phyloP scores from a whole-genome alignment of 176 grass and related monocot genomes.

The Puccinellia tenuiflora region DNA sequence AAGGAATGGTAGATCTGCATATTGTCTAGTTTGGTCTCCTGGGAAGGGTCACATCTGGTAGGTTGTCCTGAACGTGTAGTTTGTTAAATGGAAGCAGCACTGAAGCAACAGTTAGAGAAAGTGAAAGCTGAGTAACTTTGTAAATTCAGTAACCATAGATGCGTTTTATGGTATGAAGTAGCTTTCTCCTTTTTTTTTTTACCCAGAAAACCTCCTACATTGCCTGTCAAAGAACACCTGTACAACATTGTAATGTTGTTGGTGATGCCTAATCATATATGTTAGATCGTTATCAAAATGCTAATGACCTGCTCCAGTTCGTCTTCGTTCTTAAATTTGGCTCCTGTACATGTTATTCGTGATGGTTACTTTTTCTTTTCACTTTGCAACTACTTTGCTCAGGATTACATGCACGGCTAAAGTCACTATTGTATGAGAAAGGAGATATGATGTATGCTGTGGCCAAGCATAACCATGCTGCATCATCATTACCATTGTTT shows the following conservation, averaged over 20 bases:
- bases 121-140: conserved; percentile 43
- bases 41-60: conserved; percentile 10
- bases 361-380: not conserved
- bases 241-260: conserved; percentile 19
- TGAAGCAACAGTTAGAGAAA: conserved; percentile 19
- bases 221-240: conserved; percentile 9
- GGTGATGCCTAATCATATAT: conserved; percentile 32
- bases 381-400: not conserved
- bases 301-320: not conserved
- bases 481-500: not conserved
- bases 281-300: conserved; percentile 17
- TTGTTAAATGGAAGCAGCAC: conserved; percentile 30
- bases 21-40: conserved; percentile 25
- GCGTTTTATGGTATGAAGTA: conserved; percentile 34
- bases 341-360: not conserved
- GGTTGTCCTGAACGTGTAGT: conserved; percentile 8
- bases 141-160: conserved; percentile 50
- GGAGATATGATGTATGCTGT: not conserved
- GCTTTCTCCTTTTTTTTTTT: conserved; percentile 37
- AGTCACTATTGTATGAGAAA: not conserved
- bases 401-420: not conserved
- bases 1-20: conserved; percentile 26
- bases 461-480: not conserved
- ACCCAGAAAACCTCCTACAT: conserved; percentile 20
- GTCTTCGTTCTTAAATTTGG: not conserved